These are phyloP conservation scores for Rhodocollybia butyracea DNA, from an alignment of 768 basidiomycete species.

Conservation along the genomic window DNA sequence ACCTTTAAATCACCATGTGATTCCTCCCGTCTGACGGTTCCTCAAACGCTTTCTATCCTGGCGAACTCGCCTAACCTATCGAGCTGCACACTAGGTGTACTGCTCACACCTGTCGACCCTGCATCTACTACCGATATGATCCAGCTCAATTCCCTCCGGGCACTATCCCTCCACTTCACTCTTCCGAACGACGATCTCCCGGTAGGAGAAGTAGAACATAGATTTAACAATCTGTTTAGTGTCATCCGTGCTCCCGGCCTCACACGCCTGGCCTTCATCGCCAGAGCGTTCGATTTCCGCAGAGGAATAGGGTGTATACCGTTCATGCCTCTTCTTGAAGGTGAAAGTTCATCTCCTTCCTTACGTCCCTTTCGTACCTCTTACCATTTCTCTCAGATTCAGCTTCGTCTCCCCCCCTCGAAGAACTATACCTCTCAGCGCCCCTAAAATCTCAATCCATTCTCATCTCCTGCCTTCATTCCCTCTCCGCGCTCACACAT, in stretches of 20 bases:
- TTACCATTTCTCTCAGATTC: no score
- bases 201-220: background rate
- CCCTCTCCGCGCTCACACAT: background rate
- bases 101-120: background rate
- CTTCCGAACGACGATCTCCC: background rate
- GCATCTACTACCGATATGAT: background rate
- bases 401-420: no score
- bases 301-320: background rate
- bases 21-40: background rate
- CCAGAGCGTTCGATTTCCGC: background rate
- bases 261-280: background rate
- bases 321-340: background rate
- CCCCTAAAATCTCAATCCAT: background rate
- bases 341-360: no score
- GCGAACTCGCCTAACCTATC: conserved; percentile 5
- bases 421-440: background rate
- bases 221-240: background rate
- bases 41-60: conserved; percentile 1
- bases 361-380: no score
- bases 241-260: conserved; percentile 2
- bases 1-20: background rate
- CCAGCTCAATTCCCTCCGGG: background rate
- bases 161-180: conserved; percentile 1
- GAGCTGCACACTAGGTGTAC: conserved; percentile 3
- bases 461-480: background rate